phyloP scores from a whole-genome alignment of 495 filamentous ascomycete genomes.

The Aspergillus leporis region DNA sequence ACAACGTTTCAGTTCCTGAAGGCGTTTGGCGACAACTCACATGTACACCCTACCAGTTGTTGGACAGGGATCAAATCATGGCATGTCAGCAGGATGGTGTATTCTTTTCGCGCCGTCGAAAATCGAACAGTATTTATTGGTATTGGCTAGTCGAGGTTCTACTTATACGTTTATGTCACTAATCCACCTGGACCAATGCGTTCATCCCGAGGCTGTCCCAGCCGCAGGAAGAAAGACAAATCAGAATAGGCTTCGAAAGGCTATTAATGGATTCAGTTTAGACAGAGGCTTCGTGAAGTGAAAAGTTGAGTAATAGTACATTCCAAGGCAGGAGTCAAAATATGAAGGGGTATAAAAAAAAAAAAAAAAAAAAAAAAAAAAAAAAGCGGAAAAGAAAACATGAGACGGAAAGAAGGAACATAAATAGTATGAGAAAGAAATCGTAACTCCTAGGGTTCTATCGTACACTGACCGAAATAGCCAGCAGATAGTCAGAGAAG shows the following conservation, averaged over 20 bases:
- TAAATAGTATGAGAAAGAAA: slow-evolving; percentile 6
- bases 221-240: neutral
- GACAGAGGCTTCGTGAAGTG: slow-evolving; percentile 23
- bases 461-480: neutral
- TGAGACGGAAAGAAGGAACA: slow-evolving; percentile 11
- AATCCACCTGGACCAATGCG: too few relatives aligned
- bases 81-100: too few relatives aligned
- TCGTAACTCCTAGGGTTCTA: slow-evolving; percentile 1
- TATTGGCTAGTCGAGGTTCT: too few relatives aligned
- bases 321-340: slow-evolving; percentile 20
- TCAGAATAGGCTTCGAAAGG: neutral
- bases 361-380: slow-evolving; percentile 20
- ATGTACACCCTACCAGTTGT: too few relatives aligned
- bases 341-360: slow-evolving; percentile 19
- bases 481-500: neutral
- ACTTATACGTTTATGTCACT: too few relatives aligned
- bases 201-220: too few relatives aligned
- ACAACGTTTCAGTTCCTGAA: too few relatives aligned
- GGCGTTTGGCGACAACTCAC: too few relatives aligned
- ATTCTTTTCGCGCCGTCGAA: too few relatives aligned
- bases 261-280: slow-evolving; percentile 12
- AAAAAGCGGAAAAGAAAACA: slow-evolving; percentile 14
- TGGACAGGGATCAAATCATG: too few relatives aligned
- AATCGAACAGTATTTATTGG: too few relatives aligned
- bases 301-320: slow-evolving; percentile 35